These are phyloP conservation scores for Fragosphaeria purpurea DNA, from an alignment of 2,329 filamentous ascomycete genomes.

Conservation along the genomic window DNA sequence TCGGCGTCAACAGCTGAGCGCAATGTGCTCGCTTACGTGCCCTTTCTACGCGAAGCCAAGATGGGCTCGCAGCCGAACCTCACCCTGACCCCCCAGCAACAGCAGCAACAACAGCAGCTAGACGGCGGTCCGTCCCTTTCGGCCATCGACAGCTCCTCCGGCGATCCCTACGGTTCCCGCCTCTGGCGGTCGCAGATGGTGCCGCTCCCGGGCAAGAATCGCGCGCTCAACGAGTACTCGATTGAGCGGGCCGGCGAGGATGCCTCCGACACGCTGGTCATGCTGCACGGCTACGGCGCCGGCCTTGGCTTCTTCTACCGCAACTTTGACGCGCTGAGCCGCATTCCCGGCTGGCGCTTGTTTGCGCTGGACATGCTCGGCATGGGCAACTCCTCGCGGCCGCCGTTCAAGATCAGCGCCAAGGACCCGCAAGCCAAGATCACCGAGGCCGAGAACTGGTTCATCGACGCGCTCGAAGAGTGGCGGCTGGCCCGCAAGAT, in stretches of 20 bases:
- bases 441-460: constrained; percentile 86
- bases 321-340: constrained; percentile 83
- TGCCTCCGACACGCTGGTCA: constrained; percentile 78
- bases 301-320: constrained; percentile 97
- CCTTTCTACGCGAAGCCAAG: constrained; percentile 68
- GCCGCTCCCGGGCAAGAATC: constrained; percentile 70
- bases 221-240: constrained; percentile 85
- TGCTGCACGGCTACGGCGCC: constrained; percentile 94
- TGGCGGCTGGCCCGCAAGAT: constrained; percentile 85
- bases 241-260: constrained; percentile 74
- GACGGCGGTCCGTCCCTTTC: constrained; percentile 21
- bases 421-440: constrained; percentile 78
- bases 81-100: constrained; percentile 3
- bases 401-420: constrained; percentile 72
- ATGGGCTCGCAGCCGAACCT: constrained; percentile 17
- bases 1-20: constrained; percentile 78
- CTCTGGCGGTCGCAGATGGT: constrained; percentile 83
- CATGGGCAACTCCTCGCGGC: constrained; percentile 82
- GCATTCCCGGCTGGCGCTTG: constrained; percentile 71
- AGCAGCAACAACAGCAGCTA: neutral
- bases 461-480: constrained; percentile 90
- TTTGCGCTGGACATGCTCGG: constrained; percentile 93
- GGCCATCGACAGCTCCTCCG: constrained; percentile 24
- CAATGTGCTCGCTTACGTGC: constrained; percentile 75
- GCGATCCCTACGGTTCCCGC: constrained; percentile 74